These are phyloP conservation scores for Monotropa hypopitys DNA, from an alignment of 179 eudicot species.

Conservation along the genomic window DNA sequence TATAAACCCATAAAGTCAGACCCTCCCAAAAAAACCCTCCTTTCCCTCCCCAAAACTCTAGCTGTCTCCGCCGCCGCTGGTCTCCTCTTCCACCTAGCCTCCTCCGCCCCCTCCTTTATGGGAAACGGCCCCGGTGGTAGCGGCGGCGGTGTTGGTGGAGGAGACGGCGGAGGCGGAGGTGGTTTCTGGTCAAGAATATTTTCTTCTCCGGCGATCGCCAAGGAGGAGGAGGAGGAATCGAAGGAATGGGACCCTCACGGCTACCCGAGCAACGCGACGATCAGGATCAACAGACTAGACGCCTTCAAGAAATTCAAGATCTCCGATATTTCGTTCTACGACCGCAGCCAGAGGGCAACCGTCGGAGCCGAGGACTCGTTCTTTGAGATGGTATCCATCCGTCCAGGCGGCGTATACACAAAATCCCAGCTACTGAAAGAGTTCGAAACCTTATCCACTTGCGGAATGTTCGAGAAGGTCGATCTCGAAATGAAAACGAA, in stretches of 20 bases:
- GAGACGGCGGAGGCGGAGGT: slow-evolving; percentile 24
- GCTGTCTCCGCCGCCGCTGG: slow-evolving; percentile 27
- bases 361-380: slow-evolving; percentile 72
- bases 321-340: slow-evolving; percentile 56
- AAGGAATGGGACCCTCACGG: slow-evolving; percentile 72
- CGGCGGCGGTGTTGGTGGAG: slow-evolving; percentile 21
- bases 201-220: slow-evolving; percentile 37
- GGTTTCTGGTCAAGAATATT: slow-evolving; percentile 46
- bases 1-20: slow-evolving; percentile 10
- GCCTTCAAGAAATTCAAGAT: slow-evolving; percentile 70
- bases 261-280: slow-evolving; percentile 51
- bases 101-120: slow-evolving; percentile 8
- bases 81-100: slow-evolving; percentile 19
- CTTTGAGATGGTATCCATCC: slow-evolving; percentile 68
- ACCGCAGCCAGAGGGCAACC: slow-evolving; percentile 25
- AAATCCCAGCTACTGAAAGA: slow-evolving; percentile 83
- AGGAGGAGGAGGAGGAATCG: slow-evolving; percentile 39
- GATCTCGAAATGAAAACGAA: slow-evolving; percentile 71
- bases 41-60: slow-evolving; percentile 15
- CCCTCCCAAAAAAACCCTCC: not conserved
- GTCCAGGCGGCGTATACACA: slow-evolving; percentile 66
- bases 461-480: slow-evolving; percentile 88
- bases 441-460: slow-evolving; percentile 62
- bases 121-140: slow-evolving; percentile 26
- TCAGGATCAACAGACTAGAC: slow-evolving; percentile 54